Evolutionary conservation across 202 grass and related monocot genomes (phyloP), one percentile per base, ranked within the genome.

Genomic region (Cymbopogon flexuosus): DNA sequence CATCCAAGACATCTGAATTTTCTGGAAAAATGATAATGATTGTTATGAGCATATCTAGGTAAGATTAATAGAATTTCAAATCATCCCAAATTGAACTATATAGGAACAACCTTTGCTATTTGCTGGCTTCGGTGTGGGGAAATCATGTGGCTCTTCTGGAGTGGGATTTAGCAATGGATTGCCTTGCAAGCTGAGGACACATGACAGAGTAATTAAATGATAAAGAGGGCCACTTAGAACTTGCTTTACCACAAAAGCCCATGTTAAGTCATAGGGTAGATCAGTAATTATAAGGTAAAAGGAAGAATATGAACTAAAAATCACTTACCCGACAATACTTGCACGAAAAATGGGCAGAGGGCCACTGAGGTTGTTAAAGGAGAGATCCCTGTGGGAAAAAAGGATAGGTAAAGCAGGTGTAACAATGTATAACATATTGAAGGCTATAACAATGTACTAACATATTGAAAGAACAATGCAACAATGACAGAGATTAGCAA

Each of bases 311-410:
- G 70, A 70, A 59, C 22, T 58, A 68, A 43, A 65, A 67, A 88
- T 62, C 3, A 77, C 89, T 90, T 85, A 97, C 94, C 49, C 63
- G 33, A 88, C 83, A 70, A 68, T 75, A 70, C 70, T 87, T 51
- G 47, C 81, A 1, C 11, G 73, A 80, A 92, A 88, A 12, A 74
- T 72, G 41, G 85, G 85, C 23, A 86, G 65, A 5, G 51, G 86
- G 36, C 91, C 87, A 15, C 91, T 97, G 43, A 93, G 85, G 45
- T 97, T 92, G 85, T 97, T 97, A 33, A 81, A 92, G 10, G 94
- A 93, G 49, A 93, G 80, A 90, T 97, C 94, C 67, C 91, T 97
- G 63, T 15, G 41, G 43, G 41, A 1, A 46, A 81, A 63, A 72
- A 31, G 66, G 14, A 18, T 12, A 67, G 13, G 13, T 73, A 4